Evolutionary conservation across 2,329 filamentous ascomycete species (phyloP), one percentile per base, ranked within the genome.

Genomic region (Beauveria sp.): DNA sequence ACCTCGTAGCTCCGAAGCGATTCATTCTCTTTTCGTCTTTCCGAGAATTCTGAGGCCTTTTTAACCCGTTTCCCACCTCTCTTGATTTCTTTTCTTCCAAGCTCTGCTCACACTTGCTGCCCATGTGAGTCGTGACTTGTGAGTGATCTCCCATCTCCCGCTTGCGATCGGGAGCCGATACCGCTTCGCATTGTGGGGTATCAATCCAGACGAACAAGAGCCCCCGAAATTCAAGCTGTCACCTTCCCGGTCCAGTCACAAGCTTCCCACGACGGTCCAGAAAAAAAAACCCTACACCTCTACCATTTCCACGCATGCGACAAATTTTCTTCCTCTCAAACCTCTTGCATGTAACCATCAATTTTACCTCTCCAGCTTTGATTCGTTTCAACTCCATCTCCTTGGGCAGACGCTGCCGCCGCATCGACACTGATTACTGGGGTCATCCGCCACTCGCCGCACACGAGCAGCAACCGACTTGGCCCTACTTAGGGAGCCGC

Each of bases 151-250:
- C 7, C 20, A 7, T 58, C 28, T 59, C 56, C 12, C 20, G 24
- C 28, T 43, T 26, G 42, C 10, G 50, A 61, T 50, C 59, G 51
- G 18, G 28, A 55, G 42, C 59, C 59, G 59, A 61, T 61, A 55
- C 59, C 59, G 59, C 59, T 61, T 51, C 26, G 18, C 24, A 20
- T 46, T 54, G 59, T 61, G 59, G 59, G 59, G 59, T 61, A 50
- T 52, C 28, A 54, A 53, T 34, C 50, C 43, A 18, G 14, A 42
- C 16, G 5, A 40, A 16, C 46, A 52, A 40, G 31, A 26, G 50
- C 38, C 49, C 49, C 22, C 49, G 12, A 28, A 26, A 34, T 20
- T 22, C 24, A 18, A 38, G 40, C 42, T 53, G 58, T 60, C 57
- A 60, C 57, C 52, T 18, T 24, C 31, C 31, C 18, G 31, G 18